These are phyloP conservation scores for Sutorius eximius DNA, from an alignment of 1,284 basidiomycete species.

Conservation along the genomic window DNA sequence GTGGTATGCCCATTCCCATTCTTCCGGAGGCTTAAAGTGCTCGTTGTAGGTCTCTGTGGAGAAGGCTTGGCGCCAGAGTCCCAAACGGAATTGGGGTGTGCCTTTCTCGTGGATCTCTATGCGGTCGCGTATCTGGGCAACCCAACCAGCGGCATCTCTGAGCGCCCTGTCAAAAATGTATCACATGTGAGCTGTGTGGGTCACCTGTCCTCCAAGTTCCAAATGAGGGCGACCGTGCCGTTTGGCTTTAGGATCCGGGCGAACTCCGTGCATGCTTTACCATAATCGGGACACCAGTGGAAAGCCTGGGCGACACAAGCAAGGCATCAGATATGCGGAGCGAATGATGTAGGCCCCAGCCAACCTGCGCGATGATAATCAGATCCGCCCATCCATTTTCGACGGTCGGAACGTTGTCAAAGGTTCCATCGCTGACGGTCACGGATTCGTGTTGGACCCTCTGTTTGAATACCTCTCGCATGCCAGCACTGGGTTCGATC, in stretches of 20 bases:
- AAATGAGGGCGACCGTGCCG: slow-evolving; percentile 66
- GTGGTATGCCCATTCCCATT: slow-evolving; percentile 51
- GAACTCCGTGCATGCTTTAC: slow-evolving; percentile 64
- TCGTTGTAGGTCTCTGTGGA: slow-evolving; percentile 52
- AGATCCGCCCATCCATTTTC: slow-evolving; percentile 71
- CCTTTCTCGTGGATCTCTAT: slow-evolving; percentile 66
- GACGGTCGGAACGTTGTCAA: slow-evolving; percentile 53
- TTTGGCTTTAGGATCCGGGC: slow-evolving; percentile 67
- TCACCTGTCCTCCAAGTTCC: slow-evolving; percentile 79
- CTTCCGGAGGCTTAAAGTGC: slow-evolving; percentile 54
- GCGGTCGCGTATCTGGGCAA: slow-evolving; percentile 62
- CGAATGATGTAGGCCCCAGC: neutral
- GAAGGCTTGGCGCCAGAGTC: slow-evolving; percentile 67
- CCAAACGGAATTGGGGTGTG: slow-evolving; percentile 72
- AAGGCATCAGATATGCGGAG: neutral
- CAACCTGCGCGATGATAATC: slow-evolving; percentile 71
- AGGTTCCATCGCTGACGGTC: slow-evolving; percentile 58
- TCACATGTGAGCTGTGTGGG: neutral
- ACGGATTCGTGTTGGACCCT: slow-evolving; percentile 53
- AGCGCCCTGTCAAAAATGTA: neutral
- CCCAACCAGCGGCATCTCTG: slow-evolving; percentile 65
- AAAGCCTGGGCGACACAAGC: slow-evolving; percentile 53
- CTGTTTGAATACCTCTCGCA: slow-evolving; percentile 61
- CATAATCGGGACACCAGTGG: slow-evolving; percentile 79
- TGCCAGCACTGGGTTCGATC: slow-evolving; percentile 72